Base-by-base conservation (phyloP, 768 basidiomycete genomes). In the Solioccasus polychromus region DNA sequence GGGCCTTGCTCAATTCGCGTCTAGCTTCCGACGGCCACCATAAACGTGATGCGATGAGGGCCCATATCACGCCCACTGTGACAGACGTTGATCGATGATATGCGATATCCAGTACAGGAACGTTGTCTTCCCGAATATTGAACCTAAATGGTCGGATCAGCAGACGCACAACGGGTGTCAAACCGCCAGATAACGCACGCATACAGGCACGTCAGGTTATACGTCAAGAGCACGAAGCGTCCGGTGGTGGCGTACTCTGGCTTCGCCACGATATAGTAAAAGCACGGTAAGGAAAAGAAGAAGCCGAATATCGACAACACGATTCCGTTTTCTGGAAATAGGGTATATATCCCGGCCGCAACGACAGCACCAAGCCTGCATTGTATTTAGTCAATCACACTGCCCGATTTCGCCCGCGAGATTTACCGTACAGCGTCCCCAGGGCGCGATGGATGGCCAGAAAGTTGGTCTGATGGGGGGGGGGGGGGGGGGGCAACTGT, bases 11-110 rank as follows among this genome's bases (percentile, higher is more conserved):
- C 4, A 99, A 71, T 65, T 98, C 95, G 31, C 88, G 73, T 36
- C 95, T 72, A 0, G 96, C 96, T 58, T 96, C 94, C 8, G 88
- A 80, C 1, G 96, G 96, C 95, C 94, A 98, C 88, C 93, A 92
- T 51, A 86, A 85, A 37, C 91, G 73, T 5, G 90, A 92, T 18
- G 96, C 82, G 39, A 97, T 68, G 3, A 84, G 78, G 0, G 93
- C 93, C 88, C 90, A 98, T 2, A 94, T 60, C 3, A 93, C 90
- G 8, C 95, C 96, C 7, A 78, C 76, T 1, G 77, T 86, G 17
- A 99, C 95, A 25, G 94, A 78, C 4, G 85, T 53, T 1, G 85
- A 85, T 37, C 96, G 85, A 57, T 85, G 80, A 25, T 77, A 71
- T 0, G 92, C 95, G 41, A 96, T 80, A 24, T 78, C 67, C 26